phyloP scores from a whole-genome alignment of 1,284 basidiomycete genomes.

The Ceratobasidium sp. region DNA sequence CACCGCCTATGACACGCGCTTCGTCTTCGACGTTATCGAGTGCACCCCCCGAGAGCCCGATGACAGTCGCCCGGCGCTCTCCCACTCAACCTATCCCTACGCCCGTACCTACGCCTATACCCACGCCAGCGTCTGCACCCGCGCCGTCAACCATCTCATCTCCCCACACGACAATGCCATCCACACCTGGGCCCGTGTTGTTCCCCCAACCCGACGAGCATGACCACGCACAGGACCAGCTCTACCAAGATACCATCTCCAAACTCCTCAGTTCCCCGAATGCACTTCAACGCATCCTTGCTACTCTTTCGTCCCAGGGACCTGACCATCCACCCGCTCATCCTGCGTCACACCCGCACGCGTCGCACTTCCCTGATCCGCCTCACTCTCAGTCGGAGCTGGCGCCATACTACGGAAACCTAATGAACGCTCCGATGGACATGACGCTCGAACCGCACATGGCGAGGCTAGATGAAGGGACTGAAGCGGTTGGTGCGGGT shows the following conservation, averaged over 20 bases:
- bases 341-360: not conserved
- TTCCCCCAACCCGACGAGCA: constrained; percentile 10
- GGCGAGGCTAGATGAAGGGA: constrained; percentile 53
- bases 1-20: not conserved
- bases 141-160: constrained; percentile 14
- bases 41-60: not conserved
- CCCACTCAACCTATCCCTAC: constrained; percentile 46
- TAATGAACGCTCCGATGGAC: constrained; percentile 31
- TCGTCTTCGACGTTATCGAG: constrained; percentile 6
- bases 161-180: constrained; percentile 40
- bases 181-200: constrained; percentile 49
- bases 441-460: not conserved
- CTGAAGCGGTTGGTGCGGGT: constrained; percentile 58
- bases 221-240: constrained; percentile 54
- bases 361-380: constrained; percentile 1
- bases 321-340: constrained; percentile 15
- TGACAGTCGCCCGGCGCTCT: constrained; percentile 33
- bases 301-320: constrained; percentile 27
- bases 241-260: constrained; percentile 73
- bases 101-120: constrained; percentile 27
- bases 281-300: constrained; percentile 74
- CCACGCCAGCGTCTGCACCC: constrained; percentile 41
- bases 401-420: constrained; percentile 36
- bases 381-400: constrained; percentile 28
- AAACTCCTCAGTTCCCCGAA: constrained; percentile 72